A percentile compares a stretch with the other conserved stretches of the same genome.
These are phyloP conservation scores for Xylogone sp. DNA, from an alignment of 2,329 filamentous ascomycete genomes.

Conservation along the genomic window DNA sequence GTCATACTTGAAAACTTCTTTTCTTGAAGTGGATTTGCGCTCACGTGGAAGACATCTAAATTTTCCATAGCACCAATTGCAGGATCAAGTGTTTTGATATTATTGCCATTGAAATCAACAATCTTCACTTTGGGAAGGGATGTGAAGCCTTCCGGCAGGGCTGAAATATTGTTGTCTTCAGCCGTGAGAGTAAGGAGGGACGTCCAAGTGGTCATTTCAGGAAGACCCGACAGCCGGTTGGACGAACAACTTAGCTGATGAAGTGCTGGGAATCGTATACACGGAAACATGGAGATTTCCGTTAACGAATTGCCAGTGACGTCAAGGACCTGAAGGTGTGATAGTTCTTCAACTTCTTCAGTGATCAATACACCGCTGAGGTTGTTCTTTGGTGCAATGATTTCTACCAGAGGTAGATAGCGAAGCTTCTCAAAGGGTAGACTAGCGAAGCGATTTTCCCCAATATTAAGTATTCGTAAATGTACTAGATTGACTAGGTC, in stretches of 20 bases:
- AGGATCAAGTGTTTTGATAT: slow-evolving; percentile 71
- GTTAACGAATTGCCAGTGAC: slow-evolving; percentile 72
- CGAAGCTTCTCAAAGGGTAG: slow-evolving; percentile 69
- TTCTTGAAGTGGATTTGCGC: slow-evolving; percentile 87
- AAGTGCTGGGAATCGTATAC: slow-evolving; percentile 57
- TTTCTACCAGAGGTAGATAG: slow-evolving; percentile 66
- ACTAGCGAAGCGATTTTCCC: slow-evolving; percentile 70
- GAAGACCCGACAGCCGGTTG: slow-evolving; percentile 73
- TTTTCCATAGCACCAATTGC: slow-evolving; percentile 76
- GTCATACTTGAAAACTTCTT: slow-evolving; percentile 79
- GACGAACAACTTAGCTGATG: slow-evolving; percentile 73
- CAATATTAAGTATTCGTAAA: slow-evolving; percentile 74
- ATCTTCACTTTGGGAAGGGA: slow-evolving; percentile 65
- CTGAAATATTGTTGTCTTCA: slow-evolving; percentile 75
- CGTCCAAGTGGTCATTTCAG: slow-evolving; percentile 70
- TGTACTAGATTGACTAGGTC: slow-evolving; percentile 62
- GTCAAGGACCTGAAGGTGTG: slow-evolving; percentile 70
- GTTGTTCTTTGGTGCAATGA: slow-evolving; percentile 74
- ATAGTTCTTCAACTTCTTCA: slow-evolving; percentile 51
- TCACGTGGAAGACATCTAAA: slow-evolving; percentile 70
- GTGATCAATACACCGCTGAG: slow-evolving; percentile 70
- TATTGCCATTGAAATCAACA: slow-evolving; percentile 82
- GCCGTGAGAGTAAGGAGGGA: slow-evolving; percentile 69
- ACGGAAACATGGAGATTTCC: slow-evolving; percentile 17
- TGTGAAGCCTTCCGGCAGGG: slow-evolving; percentile 73